phyloP scores from a whole-genome alignment of 768 basidiomycete genomes.

The Coprinopsis sp. region DNA sequence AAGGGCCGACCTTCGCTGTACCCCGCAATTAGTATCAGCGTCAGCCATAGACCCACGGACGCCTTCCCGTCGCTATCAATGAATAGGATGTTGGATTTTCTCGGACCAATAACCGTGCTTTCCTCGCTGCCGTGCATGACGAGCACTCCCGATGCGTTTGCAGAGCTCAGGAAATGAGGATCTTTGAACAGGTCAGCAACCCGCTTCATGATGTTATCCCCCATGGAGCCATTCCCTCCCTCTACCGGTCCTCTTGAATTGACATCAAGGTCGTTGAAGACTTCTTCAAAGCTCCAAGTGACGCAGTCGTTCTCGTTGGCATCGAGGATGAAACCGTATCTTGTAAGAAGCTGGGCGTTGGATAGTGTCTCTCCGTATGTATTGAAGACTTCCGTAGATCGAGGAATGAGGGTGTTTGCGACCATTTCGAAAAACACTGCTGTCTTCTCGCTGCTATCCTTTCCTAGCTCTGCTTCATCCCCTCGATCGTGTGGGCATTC shows the following conservation, averaged over 20 bases:
- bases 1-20: background rate
- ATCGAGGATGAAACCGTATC: slow-evolving; percentile 74
- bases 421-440: slow-evolving; percentile 62
- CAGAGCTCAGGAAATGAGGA: slow-evolving; percentile 3
- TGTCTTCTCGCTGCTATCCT: slow-evolving; percentile 13
- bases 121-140: background rate
- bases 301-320: slow-evolving; percentile 66
- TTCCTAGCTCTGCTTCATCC: background rate
- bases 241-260: background rate
- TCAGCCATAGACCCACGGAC: slow-evolving; percentile 47
- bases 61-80: slow-evolving; percentile 50
- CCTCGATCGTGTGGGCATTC: slow-evolving; percentile 65
- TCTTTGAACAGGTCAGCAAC: slow-evolving; percentile 7
- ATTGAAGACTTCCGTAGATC: slow-evolving; percentile 64
- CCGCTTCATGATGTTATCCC: background rate
- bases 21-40: slow-evolving; percentile 13
- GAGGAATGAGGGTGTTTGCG: slow-evolving; percentile 44
- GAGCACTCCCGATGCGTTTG: background rate
- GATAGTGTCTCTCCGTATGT: slow-evolving; percentile 65
- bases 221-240: too few species aligned
- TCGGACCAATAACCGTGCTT: background rate
- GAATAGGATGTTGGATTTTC: slow-evolving; percentile 17
- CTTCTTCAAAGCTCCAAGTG: slow-evolving; percentile 34
- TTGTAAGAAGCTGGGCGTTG: slow-evolving; percentile 62
- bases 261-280: slow-evolving; percentile 13